Percentiles rank a stretch among this genome's conserved stretches.
Evolutionary conservation across 345 rosid genomes (phyloP).

Genomic region (Bruguiera parviflora): DNA sequence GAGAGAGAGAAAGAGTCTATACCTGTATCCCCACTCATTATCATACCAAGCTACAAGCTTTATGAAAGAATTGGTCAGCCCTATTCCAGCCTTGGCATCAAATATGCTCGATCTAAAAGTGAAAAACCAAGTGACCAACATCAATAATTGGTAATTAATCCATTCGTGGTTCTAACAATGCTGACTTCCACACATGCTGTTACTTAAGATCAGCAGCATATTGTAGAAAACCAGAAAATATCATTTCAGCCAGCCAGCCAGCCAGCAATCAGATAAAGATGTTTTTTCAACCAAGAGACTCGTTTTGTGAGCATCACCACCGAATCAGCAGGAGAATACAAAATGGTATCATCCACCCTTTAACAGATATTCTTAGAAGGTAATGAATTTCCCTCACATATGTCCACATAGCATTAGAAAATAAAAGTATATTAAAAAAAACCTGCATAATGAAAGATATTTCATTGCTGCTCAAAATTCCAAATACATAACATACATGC

Average conservation of each 20-base stretch:
- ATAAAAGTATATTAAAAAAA: not conserved
- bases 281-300: too few species aligned
- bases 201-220: too few species aligned
- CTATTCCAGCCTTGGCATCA: conserved; percentile 97
- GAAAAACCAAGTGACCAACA: not conserved
- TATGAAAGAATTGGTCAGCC: conserved; percentile 71
- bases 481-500: not conserved
- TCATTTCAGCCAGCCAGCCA: too few species aligned
- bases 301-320: not conserved
- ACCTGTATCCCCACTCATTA: conserved; percentile 99
- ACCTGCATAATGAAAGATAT: too few species aligned
- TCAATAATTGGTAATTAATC: not conserved
- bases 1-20: conserved; percentile 20
- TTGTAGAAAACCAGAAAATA: too few species aligned
- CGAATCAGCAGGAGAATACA: not conserved
- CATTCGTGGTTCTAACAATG: too few species aligned
- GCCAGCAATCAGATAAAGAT: too few species aligned
- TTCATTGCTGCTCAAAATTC: not conserved
- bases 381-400: not conserved
- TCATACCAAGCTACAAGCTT: conserved; percentile 96
- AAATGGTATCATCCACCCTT: not conserved
- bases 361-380: too few species aligned
- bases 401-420: not conserved
- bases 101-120: conserved; percentile 88
- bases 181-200: too few species aligned